Conservation (phyloP, 305 asterid species). For the Fraxinus sp. region DNA sequence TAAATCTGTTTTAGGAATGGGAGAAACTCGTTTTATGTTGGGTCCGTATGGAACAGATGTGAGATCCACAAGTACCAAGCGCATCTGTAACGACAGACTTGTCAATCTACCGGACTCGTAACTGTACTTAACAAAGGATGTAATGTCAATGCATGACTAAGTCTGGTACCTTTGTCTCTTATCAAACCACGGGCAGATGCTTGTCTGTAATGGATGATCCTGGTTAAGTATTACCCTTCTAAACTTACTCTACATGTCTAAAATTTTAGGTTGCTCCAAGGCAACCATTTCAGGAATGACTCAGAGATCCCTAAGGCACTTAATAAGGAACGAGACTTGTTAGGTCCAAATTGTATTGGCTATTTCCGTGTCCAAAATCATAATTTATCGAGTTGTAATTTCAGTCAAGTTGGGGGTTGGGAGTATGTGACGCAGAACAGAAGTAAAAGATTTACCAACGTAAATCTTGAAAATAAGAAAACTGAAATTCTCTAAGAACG, state of each 20-base stretch:
- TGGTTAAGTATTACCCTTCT: conserved; percentile 17
- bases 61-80: conserved; percentile 1
- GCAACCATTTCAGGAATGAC: background rate
- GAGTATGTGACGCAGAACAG: too few relatives aligned
- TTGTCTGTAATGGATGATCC: conserved; percentile 1
- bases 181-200: conserved; percentile 30
- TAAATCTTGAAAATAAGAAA: too few relatives aligned
- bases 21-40: background rate
- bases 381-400: too few relatives aligned
- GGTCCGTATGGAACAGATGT: conserved; percentile 29
- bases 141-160: conserved; percentile 26
- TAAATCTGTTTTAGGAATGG: background rate
- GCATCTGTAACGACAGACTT: conserved; percentile 32
- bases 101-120: conserved; percentile 25
- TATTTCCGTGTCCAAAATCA: too few relatives aligned
- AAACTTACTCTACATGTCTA: background rate
- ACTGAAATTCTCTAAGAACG: too few relatives aligned
- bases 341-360: too few relatives aligned
- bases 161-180: conserved; percentile 27
- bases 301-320: background rate
- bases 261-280: background rate
- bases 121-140: conserved; percentile 30
- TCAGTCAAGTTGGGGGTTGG: too few relatives aligned
- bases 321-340: background rate
- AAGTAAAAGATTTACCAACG: too few relatives aligned